A percentile compares a stretch with the other conserved stretches of the same genome.
phyloP scores from a whole-genome alignment of 306 rosid genomes.

The Sicyos edulis region DNA sequence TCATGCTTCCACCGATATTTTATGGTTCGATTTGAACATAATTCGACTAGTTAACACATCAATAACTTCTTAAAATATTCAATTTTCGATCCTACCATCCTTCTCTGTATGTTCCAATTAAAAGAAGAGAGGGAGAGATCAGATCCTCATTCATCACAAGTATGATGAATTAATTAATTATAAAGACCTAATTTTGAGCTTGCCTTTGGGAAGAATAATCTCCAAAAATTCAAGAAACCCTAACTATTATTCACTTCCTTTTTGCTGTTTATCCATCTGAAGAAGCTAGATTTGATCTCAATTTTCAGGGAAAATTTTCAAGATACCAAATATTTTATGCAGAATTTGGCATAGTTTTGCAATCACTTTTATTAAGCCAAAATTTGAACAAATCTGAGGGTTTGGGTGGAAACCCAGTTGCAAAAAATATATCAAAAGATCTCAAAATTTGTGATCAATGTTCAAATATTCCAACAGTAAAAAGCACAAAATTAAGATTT shows the following conservation, averaged over 20 bases:
- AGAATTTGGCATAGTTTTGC: background rate
- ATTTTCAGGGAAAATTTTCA: background rate
- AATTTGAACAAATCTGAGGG: slow-evolving; percentile 8
- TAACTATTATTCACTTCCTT: slow-evolving; percentile 12
- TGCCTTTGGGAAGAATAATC: background rate
- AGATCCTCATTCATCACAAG: background rate
- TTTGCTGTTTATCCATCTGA: background rate
- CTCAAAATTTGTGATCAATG: slow-evolving; percentile 5
- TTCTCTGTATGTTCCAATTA: background rate
- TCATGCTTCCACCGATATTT: background rate
- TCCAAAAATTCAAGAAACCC: slow-evolving; percentile 38
- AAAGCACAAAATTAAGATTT: slow-evolving; percentile 7
- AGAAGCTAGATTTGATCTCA: background rate
- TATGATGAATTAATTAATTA: background rate
- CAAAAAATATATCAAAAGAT: slow-evolving; percentile 9
- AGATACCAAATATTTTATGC: background rate
- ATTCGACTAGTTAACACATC: background rate
- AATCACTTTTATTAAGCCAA: no score
- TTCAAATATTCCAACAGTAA: slow-evolving; percentile 21
- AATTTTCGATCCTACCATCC: background rate
- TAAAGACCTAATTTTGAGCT: slow-evolving; percentile 9
- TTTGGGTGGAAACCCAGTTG: slow-evolving; percentile 34
- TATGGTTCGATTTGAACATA: background rate
- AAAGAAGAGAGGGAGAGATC: background rate
- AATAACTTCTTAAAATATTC: background rate